phyloP scores from a whole-genome alignment of 73 alveolate genomes.

The Tetrahymena malaccensis region DNA sequence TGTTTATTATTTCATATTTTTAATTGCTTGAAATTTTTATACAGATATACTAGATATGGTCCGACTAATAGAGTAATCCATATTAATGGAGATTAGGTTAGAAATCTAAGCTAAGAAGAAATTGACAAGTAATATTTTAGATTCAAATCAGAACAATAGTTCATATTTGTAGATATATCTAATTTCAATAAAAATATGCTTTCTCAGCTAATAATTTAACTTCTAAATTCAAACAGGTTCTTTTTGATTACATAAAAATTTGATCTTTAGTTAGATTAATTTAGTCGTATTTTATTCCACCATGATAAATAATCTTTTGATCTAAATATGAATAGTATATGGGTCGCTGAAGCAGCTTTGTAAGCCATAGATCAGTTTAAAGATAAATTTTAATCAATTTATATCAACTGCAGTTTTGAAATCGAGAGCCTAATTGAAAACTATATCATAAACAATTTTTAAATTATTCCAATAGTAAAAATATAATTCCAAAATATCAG shows the following conservation, averaged over 20 bases:
- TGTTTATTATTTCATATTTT: background rate
- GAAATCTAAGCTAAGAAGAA: background rate
- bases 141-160: background rate
- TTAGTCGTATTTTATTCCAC: background rate
- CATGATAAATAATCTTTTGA: background rate
- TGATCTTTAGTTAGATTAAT: background rate
- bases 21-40: background rate
- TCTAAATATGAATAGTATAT: background rate
- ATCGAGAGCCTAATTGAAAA: background rate
- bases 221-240: background rate
- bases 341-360: background rate
- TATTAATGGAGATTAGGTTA: background rate
- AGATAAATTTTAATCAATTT: background rate
- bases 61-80: background rate
- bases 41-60: background rate
- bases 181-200: background rate
- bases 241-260: background rate
- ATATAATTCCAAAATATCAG: background rate
- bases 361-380: background rate
- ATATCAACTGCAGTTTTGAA: background rate
- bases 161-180: background rate
- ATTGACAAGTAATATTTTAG: background rate
- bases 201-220: background rate
- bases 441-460: too few species aligned
- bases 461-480: background rate